Base-by-base conservation (phyloP, 805 yeast species). In the Candida berthetii region DNA sequence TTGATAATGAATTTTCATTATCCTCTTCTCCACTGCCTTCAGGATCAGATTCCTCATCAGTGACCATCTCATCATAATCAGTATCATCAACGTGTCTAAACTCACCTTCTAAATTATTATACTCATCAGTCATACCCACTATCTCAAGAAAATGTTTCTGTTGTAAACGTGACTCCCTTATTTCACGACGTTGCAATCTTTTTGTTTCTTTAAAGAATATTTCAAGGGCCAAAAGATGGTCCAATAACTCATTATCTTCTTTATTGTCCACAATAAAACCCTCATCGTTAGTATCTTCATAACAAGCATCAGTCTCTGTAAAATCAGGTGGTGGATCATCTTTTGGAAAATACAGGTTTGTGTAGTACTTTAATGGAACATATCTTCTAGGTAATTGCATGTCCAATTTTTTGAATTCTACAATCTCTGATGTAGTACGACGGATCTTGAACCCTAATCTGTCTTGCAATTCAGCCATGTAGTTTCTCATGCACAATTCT, bases 191-290 rank as follows among this genome's bases (percentile, higher is more conserved):
- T 4, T 39, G 37, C 9, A 41, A 25, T 25, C 27, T 25, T 7
- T 28, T 42, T 2, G 47, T 39, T 31, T 47, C 53, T 18, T 37
- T 24, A 28, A 44, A 38, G 3, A 47, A 35, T 25, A 49, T 18
- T 11, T 40, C 27, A 39, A 48, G 38, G 19, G 50, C 52, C 2
- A 41, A 9, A 24, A 37, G 39, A 37, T 48, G 42, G 28, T 50
- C 51, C 20, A 44, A 13, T 3, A 42, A 9, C 7, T 13, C 15
- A 11, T 42, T 47, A 5, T 43, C 44, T 22, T 24, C 35, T 14
- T 29, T 25, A 16, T 46, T 31, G 22, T 45, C 52, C 1, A 25
- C 17, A 7, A 49, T 44, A 24, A 44, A 46, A 9, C 20, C 9
- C 11, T 22, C 40, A 8, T 37, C 27, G 15, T 28, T 16, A 6